Percentiles rank a stretch among this genome's conserved stretches.
Evolutionary conservation across 2,329 filamentous ascomycete genomes (phyloP).

Genomic region (Xylariaceae sp.): DNA sequence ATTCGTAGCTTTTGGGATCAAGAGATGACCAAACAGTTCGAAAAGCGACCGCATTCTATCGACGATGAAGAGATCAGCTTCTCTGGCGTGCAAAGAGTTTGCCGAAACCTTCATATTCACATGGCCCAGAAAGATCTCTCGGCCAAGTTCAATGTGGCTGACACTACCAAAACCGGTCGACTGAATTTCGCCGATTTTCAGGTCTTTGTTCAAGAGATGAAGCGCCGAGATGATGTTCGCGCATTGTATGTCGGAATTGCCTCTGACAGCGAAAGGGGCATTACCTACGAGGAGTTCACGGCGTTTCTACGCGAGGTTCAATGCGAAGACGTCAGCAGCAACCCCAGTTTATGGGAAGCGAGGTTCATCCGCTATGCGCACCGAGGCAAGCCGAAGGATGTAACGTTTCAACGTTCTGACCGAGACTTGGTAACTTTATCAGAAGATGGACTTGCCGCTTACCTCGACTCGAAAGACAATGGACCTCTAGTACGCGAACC

Average conservation of each 20-base stretch:
- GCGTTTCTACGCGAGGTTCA: constrained; percentile 71
- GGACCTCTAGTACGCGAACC: constrained; percentile 59
- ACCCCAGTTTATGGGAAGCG: constrained; percentile 62
- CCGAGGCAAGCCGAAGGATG: constrained; percentile 46
- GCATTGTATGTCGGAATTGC: constrained; percentile 64
- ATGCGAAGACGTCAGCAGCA: constrained; percentile 67
- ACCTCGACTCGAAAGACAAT: constrained; percentile 71
- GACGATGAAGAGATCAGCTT: constrained; percentile 73
- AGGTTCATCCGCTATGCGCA: constrained; percentile 69
- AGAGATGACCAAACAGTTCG: constrained; percentile 70
- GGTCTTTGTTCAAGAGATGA: constrained; percentile 77
- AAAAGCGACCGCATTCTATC: constrained; percentile 43
- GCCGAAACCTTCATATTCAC: constrained; percentile 88
- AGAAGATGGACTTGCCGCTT: constrained; percentile 72
- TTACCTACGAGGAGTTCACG: constrained; percentile 71
- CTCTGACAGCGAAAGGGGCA: constrained; percentile 54
- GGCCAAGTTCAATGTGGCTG: constrained; percentile 69
- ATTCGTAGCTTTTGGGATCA: constrained; percentile 80
- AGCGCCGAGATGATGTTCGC: constrained; percentile 76
- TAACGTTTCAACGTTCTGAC: constrained; percentile 37
- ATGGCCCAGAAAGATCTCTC: constrained; percentile 71
- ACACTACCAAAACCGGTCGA: constrained; percentile 57
- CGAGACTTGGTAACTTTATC: constrained; percentile 61
- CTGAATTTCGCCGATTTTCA: constrained; percentile 80
- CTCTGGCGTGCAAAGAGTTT: constrained; percentile 74